Evolutionary conservation across 2,329 filamentous ascomycete genomes (phyloP), one percentile per base, ranked within the genome.

Genomic region (Venturia asperata): DNA sequence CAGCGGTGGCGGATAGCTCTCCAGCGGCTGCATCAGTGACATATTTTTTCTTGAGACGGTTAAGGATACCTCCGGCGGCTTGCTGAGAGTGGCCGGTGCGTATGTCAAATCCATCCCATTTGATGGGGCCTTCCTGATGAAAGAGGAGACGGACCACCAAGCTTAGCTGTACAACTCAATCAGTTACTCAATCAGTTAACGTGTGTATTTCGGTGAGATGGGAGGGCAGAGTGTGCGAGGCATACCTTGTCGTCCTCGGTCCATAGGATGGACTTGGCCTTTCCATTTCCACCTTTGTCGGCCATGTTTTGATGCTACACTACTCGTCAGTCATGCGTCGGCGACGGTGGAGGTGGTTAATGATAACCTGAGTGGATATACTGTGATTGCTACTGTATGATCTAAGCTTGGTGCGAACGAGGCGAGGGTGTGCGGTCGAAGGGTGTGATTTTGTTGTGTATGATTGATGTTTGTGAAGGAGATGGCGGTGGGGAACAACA

Each of bases 211-310:
- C 21, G 5, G 19, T 3, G 30, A 37, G 27, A 58, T n/a, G 30
- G 17, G 9, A 34, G 30, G 19, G 15, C 15, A 41, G 2, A 3
- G 6, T 41, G 60, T 34, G 27, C 6, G 47, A 15, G 15, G 11
- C 63, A 27, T 60, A 64, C 63, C 63, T 64, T 64, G 19, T 58
- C 47, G 1, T 64, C 63, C 11, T 64, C 63, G 21, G 49, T 41
- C 47, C 45, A 58, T 39, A 34, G 47, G 7, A 52, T 47, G 2
- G 19, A 1, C 34, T 27, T 21, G 1, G 61, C 61, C n/a, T 52
- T 52, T 21, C 45, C 45, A 13, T 63, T 63, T 21, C 45, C 45
- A 6, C 45, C 30, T 39, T 34, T 27, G 42, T 63, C 63, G n/a
- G 63, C 63, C 63, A 60, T 56, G n/a, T 47, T 42, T 24, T 21